Evolutionary conservation across 768 basidiomycete genomes (phyloP).

Genomic region (Amanita exitialis): DNA sequence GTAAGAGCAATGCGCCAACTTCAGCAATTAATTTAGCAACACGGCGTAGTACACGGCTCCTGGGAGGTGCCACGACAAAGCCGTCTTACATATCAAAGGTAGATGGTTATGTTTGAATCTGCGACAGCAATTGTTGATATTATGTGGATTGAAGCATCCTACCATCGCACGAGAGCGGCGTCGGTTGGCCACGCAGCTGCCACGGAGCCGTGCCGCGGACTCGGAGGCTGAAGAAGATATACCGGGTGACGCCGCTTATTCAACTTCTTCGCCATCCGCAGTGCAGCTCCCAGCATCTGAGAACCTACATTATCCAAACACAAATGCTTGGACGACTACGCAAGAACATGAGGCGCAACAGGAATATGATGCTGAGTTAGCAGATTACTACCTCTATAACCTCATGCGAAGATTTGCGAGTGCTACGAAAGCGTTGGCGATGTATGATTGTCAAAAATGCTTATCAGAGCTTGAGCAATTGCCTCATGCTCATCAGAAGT

Average conservation of each 20-base stretch:
- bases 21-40: slow-evolving; percentile 34
- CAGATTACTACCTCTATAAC: slow-evolving; percentile 77
- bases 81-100: slow-evolving; percentile 46
- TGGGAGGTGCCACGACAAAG: slow-evolving; percentile 47
- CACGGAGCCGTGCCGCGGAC: slow-evolving; percentile 50
- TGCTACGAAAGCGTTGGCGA: slow-evolving; percentile 63
- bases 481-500: slow-evolving; percentile 62
- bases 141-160: slow-evolving; percentile 17
- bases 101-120: slow-evolving; percentile 3
- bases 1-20: slow-evolving; percentile 41
- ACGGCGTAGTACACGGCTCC: slow-evolving; percentile 66
- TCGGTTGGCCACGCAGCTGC: slow-evolving; percentile 38
- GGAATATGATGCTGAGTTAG: slow-evolving; percentile 58
- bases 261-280: slow-evolving; percentile 51
- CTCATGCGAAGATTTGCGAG: slow-evolving; percentile 74
- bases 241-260: slow-evolving; percentile 39
- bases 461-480: slow-evolving; percentile 69
- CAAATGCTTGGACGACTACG: slow-evolving; percentile 42
- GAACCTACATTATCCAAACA: slow-evolving; percentile 47
- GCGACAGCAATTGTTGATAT: neutral
- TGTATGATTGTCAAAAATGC: slow-evolving; percentile 70
- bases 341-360: slow-evolving; percentile 67
- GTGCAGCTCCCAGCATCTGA: slow-evolving; percentile 57
- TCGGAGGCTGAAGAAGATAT: slow-evolving; percentile 67
- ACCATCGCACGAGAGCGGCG: slow-evolving; percentile 44